Percentiles rank a stretch among this genome's conserved stretches.
These are phyloP conservation scores for Juglanconis juglandina DNA, from an alignment of 2,329 filamentous ascomycete species.

Conservation along the genomic window DNA sequence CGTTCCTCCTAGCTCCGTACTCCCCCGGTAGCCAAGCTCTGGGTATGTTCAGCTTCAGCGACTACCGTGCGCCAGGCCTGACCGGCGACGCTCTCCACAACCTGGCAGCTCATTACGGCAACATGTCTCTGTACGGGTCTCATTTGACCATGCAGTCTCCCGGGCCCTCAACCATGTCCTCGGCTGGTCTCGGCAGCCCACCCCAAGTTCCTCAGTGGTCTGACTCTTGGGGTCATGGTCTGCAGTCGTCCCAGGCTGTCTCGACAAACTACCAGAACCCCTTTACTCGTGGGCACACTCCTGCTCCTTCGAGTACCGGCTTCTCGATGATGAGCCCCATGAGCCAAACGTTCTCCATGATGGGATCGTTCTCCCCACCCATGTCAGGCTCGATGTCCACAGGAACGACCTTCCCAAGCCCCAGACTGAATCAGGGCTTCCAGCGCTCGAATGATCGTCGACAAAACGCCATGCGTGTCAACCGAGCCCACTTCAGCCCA, in stretches of 20 bases:
- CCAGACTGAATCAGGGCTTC: slow-evolving; percentile 33
- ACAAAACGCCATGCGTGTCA: slow-evolving; percentile 46
- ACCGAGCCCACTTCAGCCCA: slow-evolving; percentile 41
- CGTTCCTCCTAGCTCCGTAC: slow-evolving; percentile 8
- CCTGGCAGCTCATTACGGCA: neutral
- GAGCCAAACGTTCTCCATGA: slow-evolving; percentile 29
- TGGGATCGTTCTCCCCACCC: slow-evolving; percentile 21
- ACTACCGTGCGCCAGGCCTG: neutral
- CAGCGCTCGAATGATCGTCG: slow-evolving; percentile 41
- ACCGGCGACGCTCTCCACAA: neutral
- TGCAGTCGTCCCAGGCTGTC: neutral
- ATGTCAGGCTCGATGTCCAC: slow-evolving; percentile 18
- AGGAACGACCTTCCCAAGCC: slow-evolving; percentile 39
- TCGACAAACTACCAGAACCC: neutral
- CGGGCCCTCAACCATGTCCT: neutral
- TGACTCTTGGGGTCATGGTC: neutral
- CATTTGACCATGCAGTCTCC: slow-evolving; percentile 3
- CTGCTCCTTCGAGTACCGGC: neutral
- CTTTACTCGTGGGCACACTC: slow-evolving; percentile 1
- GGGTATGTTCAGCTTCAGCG: neutral
- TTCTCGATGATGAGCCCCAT: slow-evolving; percentile 25
- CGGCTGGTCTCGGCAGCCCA: neutral
- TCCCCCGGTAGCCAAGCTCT: slow-evolving; percentile 1
- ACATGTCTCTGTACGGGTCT: slow-evolving; percentile 5
- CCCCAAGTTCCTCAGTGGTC: slow-evolving; percentile 8